Conservation (phyloP, 78 protist species). For the Dictyostelium discoideum region DNA sequence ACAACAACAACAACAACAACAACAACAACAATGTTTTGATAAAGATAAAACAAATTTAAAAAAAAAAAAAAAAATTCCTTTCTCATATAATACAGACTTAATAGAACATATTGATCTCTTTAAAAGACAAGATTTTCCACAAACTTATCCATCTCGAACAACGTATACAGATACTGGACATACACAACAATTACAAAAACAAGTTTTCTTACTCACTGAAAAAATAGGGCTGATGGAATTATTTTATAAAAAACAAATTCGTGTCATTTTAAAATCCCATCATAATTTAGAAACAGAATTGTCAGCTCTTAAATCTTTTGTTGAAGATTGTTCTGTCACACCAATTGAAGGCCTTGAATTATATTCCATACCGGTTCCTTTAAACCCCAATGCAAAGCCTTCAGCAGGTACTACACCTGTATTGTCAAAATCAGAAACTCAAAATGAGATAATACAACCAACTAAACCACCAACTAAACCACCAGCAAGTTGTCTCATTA, state of each 20-base stretch:
- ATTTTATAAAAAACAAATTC: not conserved
- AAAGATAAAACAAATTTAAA: not conserved
- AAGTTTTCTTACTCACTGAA: not conserved
- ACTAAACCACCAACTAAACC: too few species aligned
- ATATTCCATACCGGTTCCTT: not conserved
- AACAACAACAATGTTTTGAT: not conserved
- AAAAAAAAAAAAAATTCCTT: too few species aligned
- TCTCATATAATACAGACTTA: not conserved
- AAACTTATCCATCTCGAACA: not conserved
- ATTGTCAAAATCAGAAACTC: too few species aligned
- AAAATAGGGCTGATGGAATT: not conserved
- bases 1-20: not conserved
- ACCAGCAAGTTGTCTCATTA: too few species aligned
- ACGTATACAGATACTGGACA: not conserved
- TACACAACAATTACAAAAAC: not conserved
- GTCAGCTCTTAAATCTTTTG: not conserved
- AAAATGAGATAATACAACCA: too few species aligned
- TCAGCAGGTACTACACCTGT: not conserved
- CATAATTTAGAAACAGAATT: conserved; percentile 6
- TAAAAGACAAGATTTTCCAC: not conserved
- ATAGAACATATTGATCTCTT: not conserved
- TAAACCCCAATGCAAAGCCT: not conserved
- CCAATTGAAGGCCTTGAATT: not conserved
- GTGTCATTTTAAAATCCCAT: not conserved
- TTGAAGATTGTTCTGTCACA: not conserved